Evolutionary conservation across 2,329 filamentous ascomycete species (phyloP).

Genomic region (Aspergillus sp.): DNA sequence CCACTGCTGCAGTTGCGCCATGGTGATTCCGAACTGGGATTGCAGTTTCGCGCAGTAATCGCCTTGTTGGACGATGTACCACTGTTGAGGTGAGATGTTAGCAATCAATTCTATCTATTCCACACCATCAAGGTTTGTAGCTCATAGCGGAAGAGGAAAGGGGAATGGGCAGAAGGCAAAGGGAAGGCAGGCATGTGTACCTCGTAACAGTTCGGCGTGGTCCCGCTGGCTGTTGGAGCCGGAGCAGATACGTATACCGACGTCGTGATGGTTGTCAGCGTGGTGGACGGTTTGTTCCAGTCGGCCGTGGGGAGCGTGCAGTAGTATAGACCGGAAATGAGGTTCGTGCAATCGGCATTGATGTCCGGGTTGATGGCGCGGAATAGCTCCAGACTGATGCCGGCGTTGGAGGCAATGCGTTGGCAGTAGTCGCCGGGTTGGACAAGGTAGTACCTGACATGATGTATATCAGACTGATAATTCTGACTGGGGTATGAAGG

Average conservation of each 20-base stretch:
- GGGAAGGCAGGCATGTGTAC: neutral
- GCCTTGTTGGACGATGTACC: constrained; percentile 17
- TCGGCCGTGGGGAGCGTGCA: constrained; percentile 9
- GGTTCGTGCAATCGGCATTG: constrained; percentile 10
- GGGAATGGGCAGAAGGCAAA: neutral
- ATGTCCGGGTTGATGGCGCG: constrained; percentile 11
- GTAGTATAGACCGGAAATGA: constrained; percentile 10
- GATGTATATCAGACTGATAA: neutral
- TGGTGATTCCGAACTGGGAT: constrained; percentile 17
- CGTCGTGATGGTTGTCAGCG: neutral
- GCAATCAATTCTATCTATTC: too few species aligned
- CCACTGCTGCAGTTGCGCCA: constrained; percentile 21
- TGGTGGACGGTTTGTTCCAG: constrained; percentile 9
- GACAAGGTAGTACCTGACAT: constrained; percentile 6
- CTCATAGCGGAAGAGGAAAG: too few species aligned
- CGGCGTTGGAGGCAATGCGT: constrained; percentile 6
- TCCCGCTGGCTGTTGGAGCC: constrained; percentile 8
- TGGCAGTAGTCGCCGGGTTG: constrained; percentile 9
- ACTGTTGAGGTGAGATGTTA: neutral
- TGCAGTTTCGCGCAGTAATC: constrained; percentile 29
- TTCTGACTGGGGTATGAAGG: neutral
- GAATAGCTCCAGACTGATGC: constrained; percentile 7
- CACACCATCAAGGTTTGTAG: too few species aligned
- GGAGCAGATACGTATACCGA: constrained; percentile 7
- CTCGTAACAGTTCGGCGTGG: constrained; percentile 9